A percentile compares a stretch with the other conserved stretches of the same genome.
These are phyloP conservation scores for Kodamaea ohmeri DNA, from an alignment of 1,139 yeast genomes.

Conservation along the genomic window DNA sequence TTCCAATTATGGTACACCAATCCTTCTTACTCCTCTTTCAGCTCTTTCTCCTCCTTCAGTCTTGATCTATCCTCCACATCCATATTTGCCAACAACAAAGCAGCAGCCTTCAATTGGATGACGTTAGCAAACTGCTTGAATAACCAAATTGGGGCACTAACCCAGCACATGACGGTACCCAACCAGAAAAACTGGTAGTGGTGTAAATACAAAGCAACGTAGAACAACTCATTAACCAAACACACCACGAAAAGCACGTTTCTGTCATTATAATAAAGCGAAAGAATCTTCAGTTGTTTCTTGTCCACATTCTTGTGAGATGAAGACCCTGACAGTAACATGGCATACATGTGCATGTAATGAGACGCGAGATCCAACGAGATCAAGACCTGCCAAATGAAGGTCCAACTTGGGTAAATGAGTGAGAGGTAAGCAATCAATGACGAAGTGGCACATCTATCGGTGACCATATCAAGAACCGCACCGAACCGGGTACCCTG, in stretches of 20 bases:
- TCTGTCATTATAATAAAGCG: conserved; percentile 84
- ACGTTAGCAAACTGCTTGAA: conserved; percentile 91
- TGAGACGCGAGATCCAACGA: conserved; percentile 92
- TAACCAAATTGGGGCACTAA: conserved; percentile 82
- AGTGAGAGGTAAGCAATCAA: conserved; percentile 82
- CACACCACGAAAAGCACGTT: conserved; percentile 83
- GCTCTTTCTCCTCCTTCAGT: neutral
- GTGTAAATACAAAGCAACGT: conserved; percentile 80
- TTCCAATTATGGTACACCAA: neutral
- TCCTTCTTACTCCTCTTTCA: conserved; percentile 9
- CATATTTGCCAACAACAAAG: conserved; percentile 69
- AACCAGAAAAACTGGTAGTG: conserved; percentile 63
- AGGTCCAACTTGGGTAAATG: conserved; percentile 62
- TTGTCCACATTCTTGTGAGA: conserved; percentile 84
- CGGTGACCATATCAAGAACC: conserved; percentile 97
- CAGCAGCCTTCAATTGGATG: conserved; percentile 85
- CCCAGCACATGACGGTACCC: conserved; percentile 62
- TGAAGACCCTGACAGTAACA: conserved; percentile 71
- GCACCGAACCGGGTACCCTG: conserved; percentile 96
- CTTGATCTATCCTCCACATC: conserved; percentile 59
- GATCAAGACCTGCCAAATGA: conserved; percentile 81
- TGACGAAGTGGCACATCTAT: conserved; percentile 93
- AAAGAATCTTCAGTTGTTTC: conserved; percentile 67
- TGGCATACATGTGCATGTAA: conserved; percentile 98
- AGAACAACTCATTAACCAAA: conserved; percentile 88